Conservation (phyloP, 495 filamentous ascomycete genomes). For the Penicillium fimorum region DNA sequence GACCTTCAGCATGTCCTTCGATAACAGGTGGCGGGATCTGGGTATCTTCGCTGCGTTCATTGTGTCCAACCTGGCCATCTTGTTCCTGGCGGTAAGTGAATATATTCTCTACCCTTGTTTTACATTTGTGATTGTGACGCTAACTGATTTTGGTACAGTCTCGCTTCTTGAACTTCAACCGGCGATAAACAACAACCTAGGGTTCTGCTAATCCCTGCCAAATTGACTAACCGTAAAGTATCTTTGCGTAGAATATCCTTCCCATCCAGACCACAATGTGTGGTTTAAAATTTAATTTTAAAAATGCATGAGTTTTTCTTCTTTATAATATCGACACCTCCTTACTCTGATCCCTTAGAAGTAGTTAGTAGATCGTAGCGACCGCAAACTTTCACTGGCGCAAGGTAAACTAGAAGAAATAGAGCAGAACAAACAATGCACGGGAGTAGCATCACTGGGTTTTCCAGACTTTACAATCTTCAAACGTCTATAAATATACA, state of each 20-base stretch:
- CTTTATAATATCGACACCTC: too few species aligned
- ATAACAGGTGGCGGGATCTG: constrained; percentile 72
- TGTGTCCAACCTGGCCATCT: constrained; percentile 70
- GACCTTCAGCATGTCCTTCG: constrained; percentile 60
- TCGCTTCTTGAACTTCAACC: constrained; percentile 65
- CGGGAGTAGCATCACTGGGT: too few species aligned
- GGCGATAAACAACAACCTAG: constrained; percentile 36
- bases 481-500: too few species aligned
- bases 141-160: constrained; percentile 40
- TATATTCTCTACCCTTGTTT: background rate
- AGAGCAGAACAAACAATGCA: too few species aligned
- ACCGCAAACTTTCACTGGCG: too few species aligned
- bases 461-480: too few species aligned
- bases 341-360: too few species aligned
- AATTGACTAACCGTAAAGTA: background rate
- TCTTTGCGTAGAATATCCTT: background rate
- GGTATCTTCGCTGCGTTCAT: constrained; percentile 74
- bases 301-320: background rate
- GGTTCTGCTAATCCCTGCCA: background rate
- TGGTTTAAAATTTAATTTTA: background rate
- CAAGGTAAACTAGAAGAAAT: too few species aligned
- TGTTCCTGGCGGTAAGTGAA: constrained; percentile 58
- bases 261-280: background rate
- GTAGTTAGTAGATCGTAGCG: too few species aligned
- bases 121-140: constrained; percentile 4